Percentiles rank a stretch among this genome's conserved stretches.
Evolutionary conservation across 1,284 basidiomycete genomes (phyloP).

Genomic region (Cutaneotrichosporon sp.): DNA sequence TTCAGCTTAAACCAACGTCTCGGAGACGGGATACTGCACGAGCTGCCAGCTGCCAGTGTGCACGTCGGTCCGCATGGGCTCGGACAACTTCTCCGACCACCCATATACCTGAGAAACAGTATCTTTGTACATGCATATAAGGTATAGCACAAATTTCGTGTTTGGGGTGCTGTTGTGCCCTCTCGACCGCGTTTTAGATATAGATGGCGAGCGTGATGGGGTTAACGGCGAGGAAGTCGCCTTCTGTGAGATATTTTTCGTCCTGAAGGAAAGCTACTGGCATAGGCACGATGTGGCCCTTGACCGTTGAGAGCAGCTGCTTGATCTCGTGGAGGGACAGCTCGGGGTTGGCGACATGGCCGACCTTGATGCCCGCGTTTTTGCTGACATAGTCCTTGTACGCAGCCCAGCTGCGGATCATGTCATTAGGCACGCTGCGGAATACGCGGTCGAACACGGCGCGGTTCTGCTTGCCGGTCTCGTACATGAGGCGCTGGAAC

Average conservation of each 20-base stretch:
- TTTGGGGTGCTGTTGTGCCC: background rate
- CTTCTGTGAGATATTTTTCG: conserved; percentile 44
- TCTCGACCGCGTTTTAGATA: conserved; percentile 31
- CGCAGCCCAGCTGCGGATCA: conserved; percentile 71
- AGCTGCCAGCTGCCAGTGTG: no score
- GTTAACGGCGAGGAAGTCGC: conserved; percentile 46
- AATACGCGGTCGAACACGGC: conserved; percentile 63
- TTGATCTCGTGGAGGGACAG: conserved; percentile 69
- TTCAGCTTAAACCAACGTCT: no score
- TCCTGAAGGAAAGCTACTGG: conserved; percentile 50
- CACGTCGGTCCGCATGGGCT: no score
- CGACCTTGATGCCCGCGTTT: conserved; percentile 58
- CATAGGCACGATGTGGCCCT: conserved; percentile 57
- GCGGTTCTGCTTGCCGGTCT: conserved; percentile 74
- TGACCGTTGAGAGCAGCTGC: conserved; percentile 67
- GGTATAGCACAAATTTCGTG: background rate
- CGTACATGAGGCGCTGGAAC: conserved; percentile 65
- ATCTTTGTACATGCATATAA: background rate
- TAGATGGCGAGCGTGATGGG: conserved; percentile 45
- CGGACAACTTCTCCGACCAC: no score
- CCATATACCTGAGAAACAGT: no score
- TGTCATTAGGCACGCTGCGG: conserved; percentile 67
- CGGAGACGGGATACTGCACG: no score
- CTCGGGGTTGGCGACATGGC: conserved; percentile 71
- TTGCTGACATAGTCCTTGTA: conserved; percentile 65